phyloP scores from a whole-genome alignment of 1,284 basidiomycete genomes.

The Exobasidium rhododendri region DNA sequence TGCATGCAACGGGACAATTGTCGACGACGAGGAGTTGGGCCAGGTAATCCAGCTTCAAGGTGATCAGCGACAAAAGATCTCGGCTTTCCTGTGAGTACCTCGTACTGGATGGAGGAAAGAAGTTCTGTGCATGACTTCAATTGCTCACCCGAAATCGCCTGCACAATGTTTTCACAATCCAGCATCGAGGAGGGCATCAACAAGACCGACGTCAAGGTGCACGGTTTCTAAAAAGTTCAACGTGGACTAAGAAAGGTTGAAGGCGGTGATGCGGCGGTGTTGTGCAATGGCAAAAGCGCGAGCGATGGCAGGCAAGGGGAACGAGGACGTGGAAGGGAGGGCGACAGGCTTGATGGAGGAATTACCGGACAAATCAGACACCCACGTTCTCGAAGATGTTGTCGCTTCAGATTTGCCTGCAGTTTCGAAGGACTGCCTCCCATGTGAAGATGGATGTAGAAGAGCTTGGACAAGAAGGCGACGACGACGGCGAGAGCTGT shows the following conservation, averaged over 20 bases:
- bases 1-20: slow-evolving; percentile 96
- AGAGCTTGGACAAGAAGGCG: not conserved
- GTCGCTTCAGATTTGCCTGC: not conserved
- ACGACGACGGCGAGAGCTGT: not conserved
- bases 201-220: slow-evolving; percentile 53
- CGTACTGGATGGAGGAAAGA: not conserved
- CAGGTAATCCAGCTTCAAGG: slow-evolving; percentile 99
- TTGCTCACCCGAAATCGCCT: not conserved
- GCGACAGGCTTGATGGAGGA: not conserved
- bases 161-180: not conserved
- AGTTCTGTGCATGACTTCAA: too few relatives aligned
- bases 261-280: not conserved
- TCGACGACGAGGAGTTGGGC: slow-evolving; percentile 93
- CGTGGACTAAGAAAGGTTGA: not conserved
- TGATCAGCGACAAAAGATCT: slow-evolving; percentile 92
- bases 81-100: slow-evolving; percentile 40
- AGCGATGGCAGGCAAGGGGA: not conserved
- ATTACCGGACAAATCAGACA: not conserved
- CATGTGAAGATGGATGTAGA: not conserved
- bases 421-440: not conserved
- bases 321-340: not conserved
- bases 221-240: slow-evolving; percentile 49
- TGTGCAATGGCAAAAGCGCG: not conserved
- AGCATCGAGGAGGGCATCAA: slow-evolving; percentile 49
- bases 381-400: not conserved